phyloP scores from a whole-genome alignment of 1,284 basidiomycete genomes.

The Peniophora sp. region DNA sequence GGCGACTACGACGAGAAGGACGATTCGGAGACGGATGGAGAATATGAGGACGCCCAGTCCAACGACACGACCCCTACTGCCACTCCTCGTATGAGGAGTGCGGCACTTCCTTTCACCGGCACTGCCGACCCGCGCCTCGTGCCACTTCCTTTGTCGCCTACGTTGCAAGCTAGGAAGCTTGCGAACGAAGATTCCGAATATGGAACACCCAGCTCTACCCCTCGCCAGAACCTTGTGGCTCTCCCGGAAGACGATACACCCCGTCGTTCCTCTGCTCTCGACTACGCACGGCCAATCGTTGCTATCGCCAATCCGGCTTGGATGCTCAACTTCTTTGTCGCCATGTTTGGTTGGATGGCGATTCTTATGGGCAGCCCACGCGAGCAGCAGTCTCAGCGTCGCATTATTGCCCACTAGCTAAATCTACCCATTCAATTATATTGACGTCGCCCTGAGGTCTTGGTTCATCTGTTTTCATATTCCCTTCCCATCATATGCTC shows the following conservation, averaged over 20 bases:
- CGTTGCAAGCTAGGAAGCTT: slow-evolving; percentile 12
- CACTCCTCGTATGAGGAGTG: slow-evolving; percentile 10
- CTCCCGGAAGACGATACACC: slow-evolving; percentile 9
- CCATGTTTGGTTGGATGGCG: slow-evolving; percentile 70
- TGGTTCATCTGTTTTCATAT: background rate
- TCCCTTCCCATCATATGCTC: background rate
- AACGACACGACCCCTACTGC: slow-evolving; percentile 14
- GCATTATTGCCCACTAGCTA: background rate
- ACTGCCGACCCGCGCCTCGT: slow-evolving; percentile 22
- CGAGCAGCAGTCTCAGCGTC: background rate
- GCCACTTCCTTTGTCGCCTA: slow-evolving; percentile 20
- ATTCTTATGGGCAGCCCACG: slow-evolving; percentile 28
- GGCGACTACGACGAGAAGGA: slow-evolving; percentile 3
- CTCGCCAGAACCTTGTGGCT: background rate
- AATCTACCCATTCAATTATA: background rate
- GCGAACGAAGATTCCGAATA: background rate
- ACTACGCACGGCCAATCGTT: slow-evolving; percentile 59
- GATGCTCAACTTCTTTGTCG: slow-evolving; percentile 71
- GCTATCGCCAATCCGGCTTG: slow-evolving; percentile 66
- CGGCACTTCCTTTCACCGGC: slow-evolving; percentile 10
- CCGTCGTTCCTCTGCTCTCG: slow-evolving; percentile 38
- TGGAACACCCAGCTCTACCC: slow-evolving; percentile 23
- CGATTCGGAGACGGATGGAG: slow-evolving; percentile 20
- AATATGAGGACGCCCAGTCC: slow-evolving; percentile 28
- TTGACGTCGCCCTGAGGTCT: background rate